Evolutionary conservation across 225 moss, liverwort and hornwort genomes (phyloP), one percentile per base, ranked within the genome.

Genomic region (Polytrichum formosum): DNA sequence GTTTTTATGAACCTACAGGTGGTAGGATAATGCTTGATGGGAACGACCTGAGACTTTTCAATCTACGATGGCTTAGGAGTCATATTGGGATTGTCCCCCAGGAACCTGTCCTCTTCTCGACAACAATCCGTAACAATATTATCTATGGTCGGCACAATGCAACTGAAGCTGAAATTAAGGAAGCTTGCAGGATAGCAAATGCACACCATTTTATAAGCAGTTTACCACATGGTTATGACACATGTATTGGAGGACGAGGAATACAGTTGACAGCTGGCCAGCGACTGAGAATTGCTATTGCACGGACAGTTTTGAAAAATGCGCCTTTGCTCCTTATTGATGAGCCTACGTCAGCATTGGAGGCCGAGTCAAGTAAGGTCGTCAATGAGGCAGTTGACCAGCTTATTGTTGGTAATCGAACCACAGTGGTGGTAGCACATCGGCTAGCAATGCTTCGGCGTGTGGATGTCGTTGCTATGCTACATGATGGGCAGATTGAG

Each of bases 301-400:
- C 92, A 13, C 78, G 92, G 46, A 86, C 88, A 29, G 92, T 93
- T 66, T 63, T 93, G 55, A 93, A 93, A 71, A 90, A 90, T 55
- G 90, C 92, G 16, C 90, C 90, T 2, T 87, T 93, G 53, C 84
- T 93, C 30, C 84, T 93, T 58, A 77, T 93, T 53, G 92, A 93
- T 64, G 92, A 93, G 69, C 88, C 90, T n/a, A 78, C 92, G 16
- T 79, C 74, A 5, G 73, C 79, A 26, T 78, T 93, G 6, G 92
- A 93, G 69, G 76, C 92, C 8, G 92, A 93, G 66, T 80, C 88
- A 1, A 81, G 82, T 56, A 75, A 85, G 22, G 92, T 93, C 59
- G 92, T 93, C n/a, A 84, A 93, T 72, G 92, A 90, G n/a, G 92
- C 92, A 68, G 71, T 93, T 72, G 92, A 93, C 72, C 92, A 93